A percentile compares a stretch with the other conserved stretches of the same genome.
Conservation (phyloP, 106 monocot species). For the Dendrobium huoshanense region DNA sequence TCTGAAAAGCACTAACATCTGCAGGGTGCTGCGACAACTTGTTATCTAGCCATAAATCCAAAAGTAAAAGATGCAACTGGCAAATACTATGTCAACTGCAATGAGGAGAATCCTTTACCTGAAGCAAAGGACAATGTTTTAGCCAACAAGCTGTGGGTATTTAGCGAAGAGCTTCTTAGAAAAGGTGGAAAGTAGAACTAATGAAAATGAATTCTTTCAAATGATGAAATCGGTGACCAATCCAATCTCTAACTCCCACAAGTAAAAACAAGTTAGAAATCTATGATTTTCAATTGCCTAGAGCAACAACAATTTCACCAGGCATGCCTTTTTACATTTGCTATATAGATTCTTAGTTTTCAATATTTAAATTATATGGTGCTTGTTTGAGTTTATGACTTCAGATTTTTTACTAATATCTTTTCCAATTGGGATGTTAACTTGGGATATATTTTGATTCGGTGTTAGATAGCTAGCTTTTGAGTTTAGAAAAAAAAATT, state of each 20-base stretch:
- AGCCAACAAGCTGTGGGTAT: slow-evolving; percentile 20
- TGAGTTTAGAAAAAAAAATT: too few relatives aligned
- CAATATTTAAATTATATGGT: too few relatives aligned
- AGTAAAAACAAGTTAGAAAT: neutral
- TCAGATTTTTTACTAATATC: too few relatives aligned
- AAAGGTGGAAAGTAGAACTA: slow-evolving; percentile 1
- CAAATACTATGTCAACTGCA: slow-evolving; percentile 34
- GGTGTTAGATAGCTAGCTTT: too few relatives aligned
- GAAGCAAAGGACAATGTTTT: slow-evolving; percentile 19
- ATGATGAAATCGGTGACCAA: neutral
- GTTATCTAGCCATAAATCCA: slow-evolving; percentile 29
- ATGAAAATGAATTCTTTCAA: neutral
- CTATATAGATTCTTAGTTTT: too few relatives aligned
- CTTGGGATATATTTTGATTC: too few relatives aligned
- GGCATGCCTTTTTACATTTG: too few relatives aligned
- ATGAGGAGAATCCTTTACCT: slow-evolving; percentile 13
- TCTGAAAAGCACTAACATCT: neutral
- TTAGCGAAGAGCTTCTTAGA: slow-evolving; percentile 21
- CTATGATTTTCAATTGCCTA: too few relatives aligned
- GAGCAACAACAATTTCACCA: too few relatives aligned
- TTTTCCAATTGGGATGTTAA: too few relatives aligned
- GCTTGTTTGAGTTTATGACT: too few relatives aligned
- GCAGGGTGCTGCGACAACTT: slow-evolving; percentile 31
- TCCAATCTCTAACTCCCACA: neutral
- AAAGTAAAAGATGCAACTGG: slow-evolving; percentile 21